These are phyloP conservation scores for Pharus latifolius DNA, from an alignment of 176 grass and related monocot genomes.

Conservation along the genomic window DNA sequence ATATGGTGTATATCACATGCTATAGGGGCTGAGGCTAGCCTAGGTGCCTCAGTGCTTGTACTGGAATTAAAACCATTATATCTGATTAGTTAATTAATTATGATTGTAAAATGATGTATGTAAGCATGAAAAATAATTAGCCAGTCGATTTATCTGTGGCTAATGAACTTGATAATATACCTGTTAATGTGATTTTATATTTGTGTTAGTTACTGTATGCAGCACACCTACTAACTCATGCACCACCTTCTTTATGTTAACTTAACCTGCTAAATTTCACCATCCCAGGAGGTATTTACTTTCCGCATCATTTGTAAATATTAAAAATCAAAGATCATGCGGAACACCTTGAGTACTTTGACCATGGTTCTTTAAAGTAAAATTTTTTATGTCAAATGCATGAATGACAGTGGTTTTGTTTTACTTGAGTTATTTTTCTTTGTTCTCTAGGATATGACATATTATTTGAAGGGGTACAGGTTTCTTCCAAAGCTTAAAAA, in stretches of 20 bases:
- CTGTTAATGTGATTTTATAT: no score
- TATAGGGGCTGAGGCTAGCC: not conserved
- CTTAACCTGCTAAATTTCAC: not conserved
- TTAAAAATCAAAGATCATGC: not conserved
- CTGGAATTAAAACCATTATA: not conserved
- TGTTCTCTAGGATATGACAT: constrained; percentile 60
- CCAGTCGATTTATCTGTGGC: not conserved
- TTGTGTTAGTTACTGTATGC: no score
- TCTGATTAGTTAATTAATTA: not conserved
- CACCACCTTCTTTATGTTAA: not conserved
- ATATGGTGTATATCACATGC: not conserved
- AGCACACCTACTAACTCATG: no score
- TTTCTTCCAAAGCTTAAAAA: constrained; percentile 98
- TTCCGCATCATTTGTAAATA: not conserved
- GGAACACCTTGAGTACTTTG: not conserved
- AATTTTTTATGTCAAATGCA: not conserved
- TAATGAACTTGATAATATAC: not conserved
- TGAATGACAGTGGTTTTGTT: not conserved
- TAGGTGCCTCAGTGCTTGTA: no score
- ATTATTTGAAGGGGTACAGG: constrained; percentile 82
- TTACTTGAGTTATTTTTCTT: not conserved
- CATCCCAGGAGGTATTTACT: not conserved
- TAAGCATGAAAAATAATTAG: not conserved
- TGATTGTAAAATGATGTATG: not conserved
- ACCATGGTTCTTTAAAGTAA: not conserved